phyloP scores from a whole-genome alignment of 805 yeast species.

The Suhomyces sp. region DNA sequence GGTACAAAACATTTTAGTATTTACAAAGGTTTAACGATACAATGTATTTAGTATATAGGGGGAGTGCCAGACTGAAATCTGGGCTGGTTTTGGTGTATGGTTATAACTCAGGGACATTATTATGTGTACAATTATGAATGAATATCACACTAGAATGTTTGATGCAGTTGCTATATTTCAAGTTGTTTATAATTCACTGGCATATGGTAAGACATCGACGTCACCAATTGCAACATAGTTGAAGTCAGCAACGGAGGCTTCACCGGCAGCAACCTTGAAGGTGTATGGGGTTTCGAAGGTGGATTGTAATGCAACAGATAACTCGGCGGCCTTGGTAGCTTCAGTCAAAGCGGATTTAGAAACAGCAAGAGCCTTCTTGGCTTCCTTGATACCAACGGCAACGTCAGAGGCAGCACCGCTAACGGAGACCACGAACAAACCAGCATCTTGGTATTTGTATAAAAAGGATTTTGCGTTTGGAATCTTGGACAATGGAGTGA shows the following conservation, averaged over 20 bases:
- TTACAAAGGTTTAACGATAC: no score
- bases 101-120: no score
- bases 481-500: constrained; percentile 48
- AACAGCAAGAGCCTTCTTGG: constrained; percentile 44
- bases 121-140: neutral
- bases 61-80: neutral
- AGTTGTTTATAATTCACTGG: constrained; percentile 81
- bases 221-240: constrained; percentile 91
- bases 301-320: constrained; percentile 43
- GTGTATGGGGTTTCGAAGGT: constrained; percentile 31
- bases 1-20: no score
- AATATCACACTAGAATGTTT: constrained; percentile 1
- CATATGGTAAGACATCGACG: constrained; percentile 79
- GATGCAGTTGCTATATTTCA: no score
- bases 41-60: neutral
- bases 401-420: constrained; percentile 57
- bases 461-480: constrained; percentile 53
- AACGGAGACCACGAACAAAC: constrained; percentile 72
- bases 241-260: constrained; percentile 55
- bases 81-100: neutral
- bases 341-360: constrained; percentile 54
- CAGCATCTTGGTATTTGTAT: constrained; percentile 71
- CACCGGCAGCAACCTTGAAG: constrained; percentile 32
- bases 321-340: constrained; percentile 45
- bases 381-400: constrained; percentile 58